These are phyloP conservation scores for Amauroascus verrucosus DNA, from an alignment of 2,329 filamentous ascomycete genomes.

Conservation along the genomic window DNA sequence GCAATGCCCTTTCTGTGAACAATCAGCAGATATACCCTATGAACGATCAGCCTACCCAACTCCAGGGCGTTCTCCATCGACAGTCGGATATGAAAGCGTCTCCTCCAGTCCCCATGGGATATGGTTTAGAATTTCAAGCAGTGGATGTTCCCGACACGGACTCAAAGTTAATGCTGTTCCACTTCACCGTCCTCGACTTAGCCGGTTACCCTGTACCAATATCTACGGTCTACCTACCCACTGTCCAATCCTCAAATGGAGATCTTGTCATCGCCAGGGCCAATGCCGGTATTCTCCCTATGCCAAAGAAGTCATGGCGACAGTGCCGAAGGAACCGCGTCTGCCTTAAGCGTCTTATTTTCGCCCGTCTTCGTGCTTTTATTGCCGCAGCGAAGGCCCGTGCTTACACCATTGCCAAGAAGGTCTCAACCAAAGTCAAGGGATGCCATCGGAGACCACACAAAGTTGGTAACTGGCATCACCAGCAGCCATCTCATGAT, in stretches of 20 bases:
- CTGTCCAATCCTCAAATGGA: slow-evolving; percentile 29
- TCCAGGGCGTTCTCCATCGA: slow-evolving; percentile 28
- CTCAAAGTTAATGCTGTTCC: slow-evolving; percentile 30
- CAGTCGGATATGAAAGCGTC: slow-evolving; percentile 30
- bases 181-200: slow-evolving; percentile 39
- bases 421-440: slow-evolving; percentile 25
- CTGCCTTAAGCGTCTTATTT: slow-evolving; percentile 31
- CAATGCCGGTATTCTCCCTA: slow-evolving; percentile 30
- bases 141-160: slow-evolving; percentile 22
- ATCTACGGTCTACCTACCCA: slow-evolving; percentile 34
- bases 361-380: slow-evolving; percentile 32
- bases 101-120: slow-evolving; percentile 32
- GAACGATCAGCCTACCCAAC: slow-evolving; percentile 20
- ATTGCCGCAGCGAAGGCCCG: slow-evolving; percentile 31
- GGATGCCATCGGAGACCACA: slow-evolving; percentile 25
- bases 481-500: slow-evolving; percentile 7
- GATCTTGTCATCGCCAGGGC: slow-evolving; percentile 31
- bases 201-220: slow-evolving; percentile 35
- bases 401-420: slow-evolving; percentile 25
- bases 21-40: slow-evolving; percentile 33
- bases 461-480: not conserved
- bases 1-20: slow-evolving; percentile 30
- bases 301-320: slow-evolving; percentile 32
- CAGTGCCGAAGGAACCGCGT: slow-evolving; percentile 34
- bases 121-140: slow-evolving; percentile 33